A percentile compares a stretch with the other conserved stretches of the same genome.
Evolutionary conservation across 768 basidiomycete genomes (phyloP).

Genomic region (Suillus clintonianus): DNA sequence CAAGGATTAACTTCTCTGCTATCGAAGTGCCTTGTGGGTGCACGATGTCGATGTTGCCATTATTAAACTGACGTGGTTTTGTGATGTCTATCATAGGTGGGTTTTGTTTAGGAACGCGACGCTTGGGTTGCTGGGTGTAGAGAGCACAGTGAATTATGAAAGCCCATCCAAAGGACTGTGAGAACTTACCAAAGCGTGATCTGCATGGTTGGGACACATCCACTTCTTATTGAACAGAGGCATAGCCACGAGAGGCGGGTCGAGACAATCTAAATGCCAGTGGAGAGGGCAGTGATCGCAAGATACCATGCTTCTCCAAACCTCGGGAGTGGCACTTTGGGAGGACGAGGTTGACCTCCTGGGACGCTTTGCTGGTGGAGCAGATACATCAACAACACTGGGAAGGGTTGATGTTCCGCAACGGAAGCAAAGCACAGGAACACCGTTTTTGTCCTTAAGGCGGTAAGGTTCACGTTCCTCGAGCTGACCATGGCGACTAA

Average conservation of each 20-base stretch:
- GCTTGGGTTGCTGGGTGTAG: conserved; percentile 64
- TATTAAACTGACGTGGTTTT: conserved; percentile 77
- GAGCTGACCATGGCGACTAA: conserved; percentile 80
- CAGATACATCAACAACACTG: conserved; percentile 48
- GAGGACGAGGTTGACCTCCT: conserved; percentile 47
- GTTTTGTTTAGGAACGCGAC: conserved; percentile 75
- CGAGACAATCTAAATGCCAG: conserved; percentile 97
- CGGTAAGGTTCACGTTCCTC: conserved; percentile 92
- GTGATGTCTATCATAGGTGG: conserved; percentile 71
- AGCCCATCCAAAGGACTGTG: background rate
- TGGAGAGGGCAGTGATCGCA: conserved; percentile 95
- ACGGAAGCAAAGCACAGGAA: conserved; percentile 85
- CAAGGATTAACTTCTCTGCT: conserved; percentile 56
- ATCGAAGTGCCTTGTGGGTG: conserved; percentile 58
- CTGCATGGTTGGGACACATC: conserved; percentile 99
- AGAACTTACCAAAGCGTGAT: conserved; percentile 72
- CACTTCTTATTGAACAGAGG: conserved; percentile 90
- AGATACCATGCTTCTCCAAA: conserved; percentile 78
- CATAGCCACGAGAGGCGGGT: conserved; percentile 85
- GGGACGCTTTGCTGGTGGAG: conserved; percentile 55
- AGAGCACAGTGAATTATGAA: background rate
- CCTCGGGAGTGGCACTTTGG: conserved; percentile 45
- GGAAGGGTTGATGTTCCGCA: conserved; percentile 84
- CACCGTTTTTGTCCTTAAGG: conserved; percentile 81
- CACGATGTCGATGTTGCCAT: conserved; percentile 89